Base-by-base conservation (phyloP, 2,329 filamentous ascomycete species). In the Penicillium palitans region DNA sequence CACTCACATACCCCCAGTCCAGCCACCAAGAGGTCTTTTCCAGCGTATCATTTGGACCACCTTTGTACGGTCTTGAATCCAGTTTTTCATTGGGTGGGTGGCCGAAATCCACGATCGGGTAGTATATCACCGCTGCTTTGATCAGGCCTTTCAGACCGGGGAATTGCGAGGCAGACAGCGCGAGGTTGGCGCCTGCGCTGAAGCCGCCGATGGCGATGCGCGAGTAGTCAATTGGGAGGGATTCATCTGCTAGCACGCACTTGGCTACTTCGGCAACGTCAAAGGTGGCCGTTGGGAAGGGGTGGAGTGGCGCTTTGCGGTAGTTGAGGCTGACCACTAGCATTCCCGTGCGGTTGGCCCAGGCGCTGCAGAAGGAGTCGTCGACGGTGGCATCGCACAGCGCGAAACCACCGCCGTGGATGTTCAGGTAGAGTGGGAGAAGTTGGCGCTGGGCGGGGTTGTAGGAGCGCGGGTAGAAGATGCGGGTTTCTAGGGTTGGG, bases 171-270 rank as follows among this genome's bases (percentile, higher is more conserved):
- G 75, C 76, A 7, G 73, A 68, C 0, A 84, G 69, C 0, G 76
- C 65, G 1, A 84, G 71, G 64, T 82, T 83, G 2, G 76, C 83
- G 27, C 83, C 82, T 0, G 82, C 81, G 35, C 79, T 81, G 69
- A 80, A 84, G 10, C 82, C 82, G 1, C 71, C 76, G 0, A 84
- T 60, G 0, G 76, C 75, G 5, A 83, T 72, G 24, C 70, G 69
- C 2, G 62, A 52, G 8, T 66, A 62, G 67, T 84, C 80, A 61
- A 84, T 75, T 3, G 80, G 80, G 0, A 85, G 74, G 0, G 70
- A 65, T 0, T 65, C 29, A 67, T 84, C 81, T 7, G 69, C 66
- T 10, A 83, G 72, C 12, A 80, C 70, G 10, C 76, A 76, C 21
- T 70, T 61, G 56, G 75, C 72, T 21, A 82, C 71, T 0, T 78